Evolutionary conservation across 768 basidiomycete genomes (phyloP).

Genomic region (Auricularia sp.): DNA sequence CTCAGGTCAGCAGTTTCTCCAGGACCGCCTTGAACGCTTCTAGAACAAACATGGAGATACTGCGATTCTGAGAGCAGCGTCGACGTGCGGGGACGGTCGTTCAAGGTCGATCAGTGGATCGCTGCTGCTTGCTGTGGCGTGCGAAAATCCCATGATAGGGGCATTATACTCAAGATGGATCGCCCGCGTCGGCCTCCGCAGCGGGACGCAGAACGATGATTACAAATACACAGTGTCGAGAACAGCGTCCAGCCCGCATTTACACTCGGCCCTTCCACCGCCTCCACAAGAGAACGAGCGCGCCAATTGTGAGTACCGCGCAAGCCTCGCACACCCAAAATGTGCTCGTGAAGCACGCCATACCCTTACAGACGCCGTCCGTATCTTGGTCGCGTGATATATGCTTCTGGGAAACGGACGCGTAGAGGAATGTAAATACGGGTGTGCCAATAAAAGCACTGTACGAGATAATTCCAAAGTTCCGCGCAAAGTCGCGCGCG

Average conservation of each 20-base stretch:
- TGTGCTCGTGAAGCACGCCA: slow-evolving; percentile 54
- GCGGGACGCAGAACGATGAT: too few species aligned
- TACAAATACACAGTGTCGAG: too few species aligned
- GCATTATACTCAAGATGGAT: too few species aligned
- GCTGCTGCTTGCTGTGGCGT: too few species aligned
- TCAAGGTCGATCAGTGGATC: too few species aligned
- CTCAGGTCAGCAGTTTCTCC: too few species aligned
- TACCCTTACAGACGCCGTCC: slow-evolving; percentile 41
- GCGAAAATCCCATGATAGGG: too few species aligned
- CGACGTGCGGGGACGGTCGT: too few species aligned
- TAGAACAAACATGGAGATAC: too few species aligned
- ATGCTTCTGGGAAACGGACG: slow-evolving; percentile 49
- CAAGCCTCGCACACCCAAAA: slow-evolving; percentile 42
- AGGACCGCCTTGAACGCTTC: too few species aligned
- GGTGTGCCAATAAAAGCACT: slow-evolving; percentile 69
- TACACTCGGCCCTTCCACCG: slow-evolving; percentile 52
- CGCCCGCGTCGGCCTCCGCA: too few species aligned
- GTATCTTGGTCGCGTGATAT: slow-evolving; percentile 22
- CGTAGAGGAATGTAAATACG: slow-evolving; percentile 70
- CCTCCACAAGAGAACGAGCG: slow-evolving; percentile 46
- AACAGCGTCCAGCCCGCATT: neutral
- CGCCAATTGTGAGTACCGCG: slow-evolving; percentile 33
- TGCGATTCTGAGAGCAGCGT: too few species aligned
- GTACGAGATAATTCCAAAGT: slow-evolving; percentile 63
- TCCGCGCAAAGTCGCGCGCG: slow-evolving; percentile 54